These are phyloP conservation scores for Yarrowia sp. DNA, from an alignment of 805 yeast genomes.

Conservation along the genomic window DNA sequence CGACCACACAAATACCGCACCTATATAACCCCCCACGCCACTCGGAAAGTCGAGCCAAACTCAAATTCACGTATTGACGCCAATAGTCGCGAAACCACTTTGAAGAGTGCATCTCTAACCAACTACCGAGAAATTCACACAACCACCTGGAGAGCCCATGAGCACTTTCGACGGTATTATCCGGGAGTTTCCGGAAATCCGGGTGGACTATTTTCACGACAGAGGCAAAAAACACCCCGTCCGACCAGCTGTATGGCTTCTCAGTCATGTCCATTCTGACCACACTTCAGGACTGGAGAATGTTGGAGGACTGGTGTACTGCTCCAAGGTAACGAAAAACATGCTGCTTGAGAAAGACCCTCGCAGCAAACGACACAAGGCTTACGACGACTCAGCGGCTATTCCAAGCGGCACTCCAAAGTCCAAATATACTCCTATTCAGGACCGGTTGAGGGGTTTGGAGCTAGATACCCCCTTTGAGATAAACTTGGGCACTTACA, in stretches of 20 bases:
- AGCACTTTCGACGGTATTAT: slow-evolving; percentile 18
- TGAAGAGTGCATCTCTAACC: background rate
- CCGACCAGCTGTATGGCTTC: slow-evolving; percentile 4
- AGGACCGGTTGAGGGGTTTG: background rate
- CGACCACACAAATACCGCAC: no score
- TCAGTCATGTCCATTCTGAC: slow-evolving; percentile 18
- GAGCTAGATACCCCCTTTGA: slow-evolving; percentile 4
- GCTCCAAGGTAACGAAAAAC: slow-evolving; percentile 6
- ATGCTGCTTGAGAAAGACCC: slow-evolving; percentile 4
- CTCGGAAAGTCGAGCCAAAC: background rate
- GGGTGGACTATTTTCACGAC: slow-evolving; percentile 24
- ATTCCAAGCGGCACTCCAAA: background rate
- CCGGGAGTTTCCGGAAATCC: slow-evolving; percentile 22
- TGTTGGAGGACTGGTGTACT: slow-evolving; percentile 12
- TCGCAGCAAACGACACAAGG: slow-evolving; percentile 17
- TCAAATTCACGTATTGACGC: slow-evolving; percentile 13
- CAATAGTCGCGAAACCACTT: slow-evolving; percentile 19
- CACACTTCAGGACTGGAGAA: slow-evolving; percentile 11
- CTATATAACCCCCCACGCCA: no score
- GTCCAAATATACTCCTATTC: background rate
- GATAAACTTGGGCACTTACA: background rate
- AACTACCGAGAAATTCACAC: background rate
- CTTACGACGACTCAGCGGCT: background rate
- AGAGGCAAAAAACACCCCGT: slow-evolving; percentile 14
- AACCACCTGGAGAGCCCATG: slow-evolving; percentile 21